These are phyloP conservation scores for Magnolia kwangsiensis DNA, from an alignment of 164 flowering plant genomes.

Conservation along the genomic window DNA sequence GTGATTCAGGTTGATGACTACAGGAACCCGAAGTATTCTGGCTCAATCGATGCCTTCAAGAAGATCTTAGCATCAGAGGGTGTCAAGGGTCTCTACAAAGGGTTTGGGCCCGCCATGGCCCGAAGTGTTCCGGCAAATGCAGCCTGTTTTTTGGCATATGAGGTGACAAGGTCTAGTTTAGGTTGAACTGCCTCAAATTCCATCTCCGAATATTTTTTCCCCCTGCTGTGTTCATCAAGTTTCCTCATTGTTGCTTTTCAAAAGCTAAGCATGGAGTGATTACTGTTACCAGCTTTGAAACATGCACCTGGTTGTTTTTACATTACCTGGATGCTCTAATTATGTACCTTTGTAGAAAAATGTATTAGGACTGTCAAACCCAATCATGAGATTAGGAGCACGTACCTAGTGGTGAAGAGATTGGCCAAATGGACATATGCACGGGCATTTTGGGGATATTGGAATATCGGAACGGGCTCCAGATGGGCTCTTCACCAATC, in stretches of 20 bases:
- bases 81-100: constrained; percentile 80
- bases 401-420: no score
- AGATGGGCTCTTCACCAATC: no score
- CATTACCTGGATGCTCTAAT: no score
- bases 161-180: constrained; percentile 74
- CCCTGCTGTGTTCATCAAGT: neutral
- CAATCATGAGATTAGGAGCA: no score
- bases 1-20: constrained; percentile 84
- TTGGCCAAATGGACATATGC: no score
- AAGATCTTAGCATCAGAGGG: constrained; percentile 78
- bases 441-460: no score
- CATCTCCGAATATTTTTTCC: neutral
- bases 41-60: constrained; percentile 73
- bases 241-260: neutral
- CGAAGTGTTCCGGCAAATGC: constrained; percentile 97
- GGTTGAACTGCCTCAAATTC: constrained; percentile 34
- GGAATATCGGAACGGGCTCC: no score
- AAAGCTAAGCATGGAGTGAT: neutral
- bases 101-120: constrained; percentile 97
- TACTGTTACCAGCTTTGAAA: neutral
- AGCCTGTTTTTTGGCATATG: constrained; percentile 96
- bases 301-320: neutral
- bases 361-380: no score
- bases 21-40: constrained; percentile 79
- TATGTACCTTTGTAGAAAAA: no score